A percentile compares a stretch with the other conserved stretches of the same genome.
Conservation (phyloP, 331 rosid genomes). For the Spiraea crenata region DNA sequence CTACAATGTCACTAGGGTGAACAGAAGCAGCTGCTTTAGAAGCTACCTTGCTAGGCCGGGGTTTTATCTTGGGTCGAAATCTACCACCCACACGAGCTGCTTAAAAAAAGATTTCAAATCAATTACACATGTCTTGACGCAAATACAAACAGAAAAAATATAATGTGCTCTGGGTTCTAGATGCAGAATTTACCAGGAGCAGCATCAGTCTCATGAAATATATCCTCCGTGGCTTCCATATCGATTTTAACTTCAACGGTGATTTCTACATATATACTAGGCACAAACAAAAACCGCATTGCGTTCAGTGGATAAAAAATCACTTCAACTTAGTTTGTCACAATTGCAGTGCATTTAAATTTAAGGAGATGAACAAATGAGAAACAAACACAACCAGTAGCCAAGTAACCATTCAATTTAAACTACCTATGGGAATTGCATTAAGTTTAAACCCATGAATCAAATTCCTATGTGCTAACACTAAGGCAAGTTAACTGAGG, state of each 20-base stretch:
- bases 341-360: background rate
- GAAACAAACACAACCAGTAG: background rate
- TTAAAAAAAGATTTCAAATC: background rate
- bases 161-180: background rate
- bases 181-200: slow-evolving; percentile 16
- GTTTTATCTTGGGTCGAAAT: slow-evolving; percentile 43
- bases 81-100: slow-evolving; percentile 32
- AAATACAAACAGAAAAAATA: background rate
- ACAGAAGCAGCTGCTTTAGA: slow-evolving; percentile 17
- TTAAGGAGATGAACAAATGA: background rate
- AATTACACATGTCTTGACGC: slow-evolving; percentile 10
- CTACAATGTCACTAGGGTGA: slow-evolving; percentile 8
- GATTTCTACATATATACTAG: background rate
- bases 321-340: background rate
- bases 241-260: background rate
- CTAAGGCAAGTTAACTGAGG: too few species aligned
- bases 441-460: too few species aligned
- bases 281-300: background rate
- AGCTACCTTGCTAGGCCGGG: slow-evolving; percentile 30
- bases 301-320: background rate
- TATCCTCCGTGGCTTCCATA: slow-evolving; percentile 28
- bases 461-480: too few species aligned
- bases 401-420: too few species aligned
- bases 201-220: slow-evolving; percentile 22
- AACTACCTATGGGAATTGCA: too few species aligned